Evolutionary conservation across 495 filamentous ascomycete genomes (phyloP).

Genomic region (Pseudevernia furfuracea): DNA sequence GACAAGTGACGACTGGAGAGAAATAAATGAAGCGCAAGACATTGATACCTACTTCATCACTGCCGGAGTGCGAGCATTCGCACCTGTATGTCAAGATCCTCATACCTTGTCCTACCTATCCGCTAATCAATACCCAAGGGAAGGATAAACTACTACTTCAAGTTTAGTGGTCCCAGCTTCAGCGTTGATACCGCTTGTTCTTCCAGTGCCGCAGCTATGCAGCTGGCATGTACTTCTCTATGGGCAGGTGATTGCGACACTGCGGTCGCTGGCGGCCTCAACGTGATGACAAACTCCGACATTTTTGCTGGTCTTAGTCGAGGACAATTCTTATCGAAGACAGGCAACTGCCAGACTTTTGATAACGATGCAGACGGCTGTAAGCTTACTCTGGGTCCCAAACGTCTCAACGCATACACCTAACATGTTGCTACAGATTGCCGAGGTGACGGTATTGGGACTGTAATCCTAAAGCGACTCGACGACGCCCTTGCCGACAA

Average conservation of each 20-base stretch:
- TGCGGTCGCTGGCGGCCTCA: conserved; percentile 76
- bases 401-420: not conserved
- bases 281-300: conserved; percentile 73
- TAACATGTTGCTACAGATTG: conserved; percentile 39
- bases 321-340: conserved; percentile 69
- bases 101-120: not conserved
- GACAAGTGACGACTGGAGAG: conserved; percentile 87
- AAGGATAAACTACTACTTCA: conserved; percentile 82
- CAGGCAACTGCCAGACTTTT: conserved; percentile 75
- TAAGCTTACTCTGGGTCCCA: not conserved
- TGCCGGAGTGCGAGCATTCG: conserved; percentile 79
- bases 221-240: conserved; percentile 73
- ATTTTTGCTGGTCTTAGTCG: conserved; percentile 76
- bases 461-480: conserved; percentile 68
- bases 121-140: conserved; percentile 35
- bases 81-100: conserved; percentile 39
- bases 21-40: conserved; percentile 82
- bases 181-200: conserved; percentile 88
- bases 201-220: conserved; percentile 74
- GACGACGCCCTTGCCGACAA: conserved; percentile 69
- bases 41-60: conserved; percentile 93
- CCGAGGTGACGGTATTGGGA: conserved; percentile 65
- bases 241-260: conserved; percentile 80
- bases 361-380: conserved; percentile 71
- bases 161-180: conserved; percentile 79